Conservation (phyloP, 2,329 filamentous ascomycete genomes). For the Aspergillus tanneri region DNA sequence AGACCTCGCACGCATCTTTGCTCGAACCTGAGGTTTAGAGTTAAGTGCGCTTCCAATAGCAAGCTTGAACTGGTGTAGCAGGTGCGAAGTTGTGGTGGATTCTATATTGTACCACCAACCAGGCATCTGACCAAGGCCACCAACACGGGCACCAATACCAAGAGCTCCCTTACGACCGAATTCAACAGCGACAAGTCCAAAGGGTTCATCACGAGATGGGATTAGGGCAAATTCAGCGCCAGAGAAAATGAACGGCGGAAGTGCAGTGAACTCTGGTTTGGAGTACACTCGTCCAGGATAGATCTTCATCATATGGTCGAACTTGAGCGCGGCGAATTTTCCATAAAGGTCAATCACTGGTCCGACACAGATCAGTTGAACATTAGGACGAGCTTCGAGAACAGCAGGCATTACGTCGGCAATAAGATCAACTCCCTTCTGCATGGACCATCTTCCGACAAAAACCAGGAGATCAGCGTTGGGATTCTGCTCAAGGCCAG, state of each 20-base stretch:
- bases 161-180: slow-evolving; percentile 68
- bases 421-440: slow-evolving; percentile 68
- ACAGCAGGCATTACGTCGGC: slow-evolving; percentile 66
- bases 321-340: slow-evolving; percentile 65
- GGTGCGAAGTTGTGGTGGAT: slow-evolving; percentile 61
- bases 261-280: slow-evolving; percentile 66
- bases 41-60: slow-evolving; percentile 62
- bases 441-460: slow-evolving; percentile 67
- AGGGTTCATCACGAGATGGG: slow-evolving; percentile 67
- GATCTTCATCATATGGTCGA: slow-evolving; percentile 62
- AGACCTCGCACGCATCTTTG: slow-evolving; percentile 64
- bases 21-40: slow-evolving; percentile 56
- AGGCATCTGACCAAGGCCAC: slow-evolving; percentile 68
- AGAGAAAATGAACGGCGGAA: slow-evolving; percentile 66
- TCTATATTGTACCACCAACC: slow-evolving; percentile 71
- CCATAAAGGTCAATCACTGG: slow-evolving; percentile 68
- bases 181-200: slow-evolving; percentile 67
- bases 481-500: slow-evolving; percentile 60
- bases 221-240: slow-evolving; percentile 69
- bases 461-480: slow-evolving; percentile 67
- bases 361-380: slow-evolving; percentile 63
- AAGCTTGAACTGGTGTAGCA: slow-evolving; percentile 64
- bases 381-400: slow-evolving; percentile 59
- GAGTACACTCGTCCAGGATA: slow-evolving; percentile 66
- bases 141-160: slow-evolving; percentile 65